Evolutionary conservation across 208 protist species (phyloP), one percentile per base, ranked within the genome.

Genomic region (Angomonas deanei): DNA sequence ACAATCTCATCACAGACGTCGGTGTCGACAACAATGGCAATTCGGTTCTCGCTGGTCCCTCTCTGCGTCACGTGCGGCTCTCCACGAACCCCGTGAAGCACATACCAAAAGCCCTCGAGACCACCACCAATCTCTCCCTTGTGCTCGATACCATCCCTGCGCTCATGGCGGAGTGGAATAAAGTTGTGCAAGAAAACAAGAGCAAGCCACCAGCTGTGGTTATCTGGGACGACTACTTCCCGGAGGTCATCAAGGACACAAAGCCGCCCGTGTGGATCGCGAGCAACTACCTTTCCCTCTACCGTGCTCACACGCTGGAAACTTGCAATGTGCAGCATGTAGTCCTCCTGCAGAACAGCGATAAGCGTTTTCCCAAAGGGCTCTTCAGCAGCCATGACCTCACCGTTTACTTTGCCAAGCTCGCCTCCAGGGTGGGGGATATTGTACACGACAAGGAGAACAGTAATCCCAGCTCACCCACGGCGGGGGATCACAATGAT

Each of bases 151-250:
- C 81, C 49, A 68, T 78, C 31, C 86, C 86, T 0, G 65, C 61
- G 0, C 69, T 96, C 24, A 76, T 86, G 68, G 64, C 72, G 46
- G 66, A 88, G 76, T 96, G 87, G 85, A 62, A 75, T 2, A 36
- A 53, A 6, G 55, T 80, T 28, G 48, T 86, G 28, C 48, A 59
- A 1, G 19, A 32, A 4, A 32, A 15, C 13, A 32, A 19, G 28
- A 49, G 21, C 32, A 32, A 28, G 21, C 17, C 59, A 31, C 70
- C 68, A 15, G 74, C 76, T 0, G 64, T 82, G 28, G 74, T 93
- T 31, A 70, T 82, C 28, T 93, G 86, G 86, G 83, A 93, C 56
- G 82, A 93, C 61, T 83, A 80, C 59, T 93, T 86, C 60, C 86
- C 86, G 1, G 76, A 72, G 21, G 72, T 68, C 52, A 60, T 76